phyloP scores from a whole-genome alignment of 306 rosid genomes.

The Lupinus albus region DNA sequence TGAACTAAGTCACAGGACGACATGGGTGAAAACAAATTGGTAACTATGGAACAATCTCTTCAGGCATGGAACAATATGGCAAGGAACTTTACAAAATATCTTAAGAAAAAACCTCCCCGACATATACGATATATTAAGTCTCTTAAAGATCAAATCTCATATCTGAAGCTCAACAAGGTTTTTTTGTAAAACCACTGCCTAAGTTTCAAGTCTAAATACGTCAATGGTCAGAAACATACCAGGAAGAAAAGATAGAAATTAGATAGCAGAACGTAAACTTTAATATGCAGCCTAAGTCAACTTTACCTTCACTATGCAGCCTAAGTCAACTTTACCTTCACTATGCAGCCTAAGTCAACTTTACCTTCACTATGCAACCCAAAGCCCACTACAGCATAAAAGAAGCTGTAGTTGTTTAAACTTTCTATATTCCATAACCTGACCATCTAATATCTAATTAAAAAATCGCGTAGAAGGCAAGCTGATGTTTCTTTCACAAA shows the following conservation, averaged over 20 bases:
- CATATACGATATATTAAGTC: neutral
- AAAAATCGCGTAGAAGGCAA: conserved; percentile 20
- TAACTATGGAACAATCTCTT: neutral
- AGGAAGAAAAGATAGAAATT: conserved; percentile 14
- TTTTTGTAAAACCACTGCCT: neutral
- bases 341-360: conserved; percentile 17
- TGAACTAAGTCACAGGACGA: neutral
- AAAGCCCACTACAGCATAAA: conserved; percentile 4
- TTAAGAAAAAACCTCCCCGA: conserved; percentile 1
- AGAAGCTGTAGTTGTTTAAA: conserved; percentile 20
- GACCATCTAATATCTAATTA: conserved; percentile 17
- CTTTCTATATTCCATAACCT: conserved; percentile 20
- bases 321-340: no score
- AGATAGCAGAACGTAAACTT: conserved; percentile 17
- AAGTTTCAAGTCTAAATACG: neutral
- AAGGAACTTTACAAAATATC: neutral
- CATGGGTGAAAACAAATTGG: neutral
- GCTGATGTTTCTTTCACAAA: conserved; percentile 5
- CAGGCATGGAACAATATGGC: neutral
- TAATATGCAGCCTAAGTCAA: no score
- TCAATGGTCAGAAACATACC: conserved; percentile 9
- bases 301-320: no score
- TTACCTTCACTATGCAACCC: neutral
- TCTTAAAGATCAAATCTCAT: conserved; percentile 1
- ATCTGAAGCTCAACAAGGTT: conserved; percentile 1